Evolutionary conservation across 2,329 filamentous ascomycete genomes (phyloP).

Genomic region (Cadophora luteo-olivacea): DNA sequence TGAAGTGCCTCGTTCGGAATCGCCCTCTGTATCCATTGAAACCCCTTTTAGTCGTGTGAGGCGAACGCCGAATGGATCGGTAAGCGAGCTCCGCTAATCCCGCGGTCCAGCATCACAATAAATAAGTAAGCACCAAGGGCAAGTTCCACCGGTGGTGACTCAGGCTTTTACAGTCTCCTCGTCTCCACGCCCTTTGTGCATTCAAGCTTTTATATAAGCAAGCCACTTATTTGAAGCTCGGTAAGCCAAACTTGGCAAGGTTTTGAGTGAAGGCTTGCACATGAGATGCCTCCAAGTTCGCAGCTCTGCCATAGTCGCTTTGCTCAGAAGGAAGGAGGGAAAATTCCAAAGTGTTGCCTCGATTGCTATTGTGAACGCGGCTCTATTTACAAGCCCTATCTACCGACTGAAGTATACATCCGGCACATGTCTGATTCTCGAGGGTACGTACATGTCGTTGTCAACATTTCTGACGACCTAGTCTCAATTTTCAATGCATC

Average conservation of each 20-base stretch:
- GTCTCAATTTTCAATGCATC: neutral
- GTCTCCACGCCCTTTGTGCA: neutral
- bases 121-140: conserved; percentile 1
- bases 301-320: too few relatives aligned
- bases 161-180: neutral
- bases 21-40: neutral
- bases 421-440: neutral
- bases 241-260: neutral
- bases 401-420: neutral
- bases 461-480: neutral
- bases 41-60: neutral
- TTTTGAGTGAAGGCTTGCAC: neutral
- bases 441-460: neutral
- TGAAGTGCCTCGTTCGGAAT: conserved; percentile 1
- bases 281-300: neutral
- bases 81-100: conserved; percentile 8
- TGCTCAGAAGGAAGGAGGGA: too few relatives aligned
- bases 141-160: conserved; percentile 7
- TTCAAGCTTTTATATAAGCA: neutral
- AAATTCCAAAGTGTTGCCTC: neutral
- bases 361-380: neutral
- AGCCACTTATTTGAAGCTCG: neutral
- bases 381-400: neutral
- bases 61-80: conserved; percentile 9
- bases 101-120: conserved; percentile 1